Evolutionary conservation across 2,329 filamentous ascomycete species (phyloP), one percentile per base, ranked within the genome.

Genomic region (Anisogramma anomala): DNA sequence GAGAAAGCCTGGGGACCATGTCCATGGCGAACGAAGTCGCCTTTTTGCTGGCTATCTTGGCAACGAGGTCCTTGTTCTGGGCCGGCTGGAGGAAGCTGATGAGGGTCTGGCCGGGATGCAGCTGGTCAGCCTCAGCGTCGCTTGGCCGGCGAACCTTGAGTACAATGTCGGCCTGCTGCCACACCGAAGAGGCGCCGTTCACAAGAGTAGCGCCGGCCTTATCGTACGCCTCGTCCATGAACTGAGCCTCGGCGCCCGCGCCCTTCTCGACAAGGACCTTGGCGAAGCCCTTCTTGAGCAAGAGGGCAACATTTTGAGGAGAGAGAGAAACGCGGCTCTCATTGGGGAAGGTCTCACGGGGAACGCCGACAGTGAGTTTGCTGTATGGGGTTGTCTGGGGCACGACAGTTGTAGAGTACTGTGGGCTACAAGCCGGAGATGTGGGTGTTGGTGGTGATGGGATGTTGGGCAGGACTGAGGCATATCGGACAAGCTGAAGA

Each of bases 1-100:
- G 76, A 1, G 86, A 93, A 52, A 94, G 94, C 30, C 87, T 78
- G 13, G 87, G 87, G 39, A 94, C 82, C 77, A 88, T 82, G 56
- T 94, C 87, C 86, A 94, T 94, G 17, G 87, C 85, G 56, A 94
- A 91, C 13, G 76, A 67, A 1, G 84, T 93, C 2, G 80, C 77
- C 20, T 81, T 80, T 36, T 76, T 75, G 27, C 69, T 67, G 19
- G 84, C 79, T 45, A 93, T 72, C 45, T 76, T 78, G 45, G 86
- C 74, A 8, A 94, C 81, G 5, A 89, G 64, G 7, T 74, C 67
- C 59, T 75, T 79, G 60, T 93, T 93, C 63, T 89, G 84, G 6
- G 77, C 71, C 0, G 86, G 86, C 56, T 93, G 86, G 20, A 94
- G 62, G 55, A 94, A 84, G 2, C 84, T 89, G 50, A 93, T 82